Evolutionary conservation across 2,329 filamentous ascomycete genomes (phyloP).

Genomic region (Penicillium freii): DNA sequence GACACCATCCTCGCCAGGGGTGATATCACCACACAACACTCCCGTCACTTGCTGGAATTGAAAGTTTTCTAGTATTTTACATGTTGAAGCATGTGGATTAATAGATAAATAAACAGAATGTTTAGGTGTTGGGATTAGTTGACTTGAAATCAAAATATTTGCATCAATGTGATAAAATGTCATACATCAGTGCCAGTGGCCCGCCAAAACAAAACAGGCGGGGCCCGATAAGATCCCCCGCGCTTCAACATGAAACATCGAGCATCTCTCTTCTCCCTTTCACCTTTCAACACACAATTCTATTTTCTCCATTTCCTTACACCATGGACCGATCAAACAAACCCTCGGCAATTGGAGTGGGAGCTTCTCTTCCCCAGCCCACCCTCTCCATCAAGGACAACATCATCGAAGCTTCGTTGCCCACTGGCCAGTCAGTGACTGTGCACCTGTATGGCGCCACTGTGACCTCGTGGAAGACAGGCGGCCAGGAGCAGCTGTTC

Average conservation of each 20-base stretch:
- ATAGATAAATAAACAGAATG: no score
- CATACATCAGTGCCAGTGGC: not conserved
- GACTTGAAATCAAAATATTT: not conserved
- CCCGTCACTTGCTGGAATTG: no score
- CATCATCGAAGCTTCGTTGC: conserved; percentile 74
- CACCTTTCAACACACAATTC: not conserved
- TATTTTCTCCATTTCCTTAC: not conserved
- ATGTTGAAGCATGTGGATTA: no score
- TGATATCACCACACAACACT: no score
- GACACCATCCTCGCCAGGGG: no score
- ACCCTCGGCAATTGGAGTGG: conserved; percentile 71
- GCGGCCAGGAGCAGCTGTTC: conserved; percentile 80
- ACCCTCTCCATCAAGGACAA: conserved; percentile 72
- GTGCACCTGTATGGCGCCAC: conserved; percentile 90
- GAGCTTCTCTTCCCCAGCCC: conserved; percentile 71
- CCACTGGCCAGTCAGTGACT: conserved; percentile 81
- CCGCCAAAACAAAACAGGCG: conserved; percentile 2
- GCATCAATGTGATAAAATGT: not conserved
- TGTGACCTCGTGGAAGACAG: conserved; percentile 85
- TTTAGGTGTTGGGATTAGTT: no score
- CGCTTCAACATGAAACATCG: conserved; percentile 1
- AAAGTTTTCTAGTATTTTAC: no score
- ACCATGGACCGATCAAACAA: conserved; percentile 79
- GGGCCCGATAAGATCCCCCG: conserved; percentile 7
- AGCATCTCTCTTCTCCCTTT: conserved; percentile 1